Percentiles rank a stretch among this genome's conserved stretches.
phyloP scores from a whole-genome alignment of 2,329 filamentous ascomycete genomes.

The Orbilia ellipsospora region DNA sequence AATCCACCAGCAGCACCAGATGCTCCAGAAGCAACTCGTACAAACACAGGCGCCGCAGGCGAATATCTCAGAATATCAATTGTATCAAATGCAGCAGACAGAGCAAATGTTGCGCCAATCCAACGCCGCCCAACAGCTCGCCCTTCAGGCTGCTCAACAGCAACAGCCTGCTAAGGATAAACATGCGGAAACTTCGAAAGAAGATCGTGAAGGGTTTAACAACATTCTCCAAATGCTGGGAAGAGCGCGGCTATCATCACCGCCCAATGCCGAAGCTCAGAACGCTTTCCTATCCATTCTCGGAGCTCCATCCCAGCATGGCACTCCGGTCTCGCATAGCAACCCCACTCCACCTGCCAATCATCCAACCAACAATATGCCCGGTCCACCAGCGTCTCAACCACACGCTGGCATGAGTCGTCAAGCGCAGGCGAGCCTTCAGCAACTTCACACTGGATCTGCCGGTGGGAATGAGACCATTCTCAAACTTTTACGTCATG shows the following conservation, averaged over 20 bases:
- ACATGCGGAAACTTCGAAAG: slow-evolving; percentile 59
- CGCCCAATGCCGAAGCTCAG: slow-evolving; percentile 40
- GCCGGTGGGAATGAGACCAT: slow-evolving; percentile 43
- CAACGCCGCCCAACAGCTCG: neutral
- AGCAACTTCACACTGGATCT: slow-evolving; percentile 19
- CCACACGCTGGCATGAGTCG: slow-evolving; percentile 14
- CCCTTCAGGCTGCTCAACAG: neutral
- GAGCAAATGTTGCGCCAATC: slow-evolving; percentile 13
- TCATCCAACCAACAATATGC: slow-evolving; percentile 42
- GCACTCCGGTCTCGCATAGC: slow-evolving; percentile 51
- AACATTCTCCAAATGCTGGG: slow-evolving; percentile 67
- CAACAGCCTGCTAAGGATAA: slow-evolving; percentile 57
- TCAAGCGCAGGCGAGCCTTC: slow-evolving; percentile 17
- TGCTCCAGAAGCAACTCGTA: slow-evolving; percentile 52
- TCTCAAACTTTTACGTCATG: slow-evolving; percentile 47
- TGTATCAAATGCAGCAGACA: slow-evolving; percentile 42
- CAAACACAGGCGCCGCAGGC: slow-evolving; percentile 29
- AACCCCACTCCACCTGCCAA: slow-evolving; percentile 41
- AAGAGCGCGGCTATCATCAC: slow-evolving; percentile 59
- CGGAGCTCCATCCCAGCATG: slow-evolving; percentile 46
- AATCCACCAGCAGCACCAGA: slow-evolving; percentile 43
- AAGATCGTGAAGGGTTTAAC: slow-evolving; percentile 68
- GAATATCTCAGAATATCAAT: slow-evolving; percentile 36
- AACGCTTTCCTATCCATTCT: slow-evolving; percentile 47
- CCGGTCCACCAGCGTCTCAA: slow-evolving; percentile 31